These are phyloP conservation scores for Phytopythium vexans DNA, from an alignment of 352 stramenopile species.

Conservation along the genomic window DNA sequence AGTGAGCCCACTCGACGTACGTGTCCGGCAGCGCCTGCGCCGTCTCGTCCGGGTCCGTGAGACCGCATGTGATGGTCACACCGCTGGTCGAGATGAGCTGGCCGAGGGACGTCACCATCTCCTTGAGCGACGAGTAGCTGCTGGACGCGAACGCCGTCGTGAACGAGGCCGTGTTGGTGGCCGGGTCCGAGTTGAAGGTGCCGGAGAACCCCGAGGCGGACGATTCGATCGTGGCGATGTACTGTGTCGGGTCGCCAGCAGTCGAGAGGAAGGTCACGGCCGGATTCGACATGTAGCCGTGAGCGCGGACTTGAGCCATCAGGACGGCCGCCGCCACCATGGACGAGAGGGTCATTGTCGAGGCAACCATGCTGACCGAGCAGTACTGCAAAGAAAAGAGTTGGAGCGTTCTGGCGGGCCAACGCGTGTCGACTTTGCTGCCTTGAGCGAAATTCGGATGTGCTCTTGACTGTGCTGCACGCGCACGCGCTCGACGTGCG, in stretches of 20 bases:
- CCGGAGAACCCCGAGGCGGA: slow-evolving; percentile 18
- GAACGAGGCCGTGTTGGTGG: slow-evolving; percentile 27
- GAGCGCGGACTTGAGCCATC: slow-evolving; percentile 8
- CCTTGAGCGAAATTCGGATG: background rate
- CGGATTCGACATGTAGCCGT: slow-evolving; percentile 24
- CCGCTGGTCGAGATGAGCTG: slow-evolving; percentile 4
- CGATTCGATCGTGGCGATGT: slow-evolving; percentile 26
- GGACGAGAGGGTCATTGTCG: slow-evolving; percentile 9
- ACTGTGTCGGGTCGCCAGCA: slow-evolving; percentile 18
- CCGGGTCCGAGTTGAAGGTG: slow-evolving; percentile 20
- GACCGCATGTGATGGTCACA: slow-evolving; percentile 19
- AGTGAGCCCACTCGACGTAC: slow-evolving; percentile 19
- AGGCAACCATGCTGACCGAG: slow-evolving; percentile 12
- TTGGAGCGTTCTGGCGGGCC: background rate
- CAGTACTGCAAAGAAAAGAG: too few relatives aligned
- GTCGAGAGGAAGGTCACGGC: slow-evolving; percentile 16
- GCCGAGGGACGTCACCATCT: slow-evolving; percentile 10
- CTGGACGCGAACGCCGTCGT: slow-evolving; percentile 38
- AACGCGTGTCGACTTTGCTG: background rate
- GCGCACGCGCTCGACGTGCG: too few relatives aligned
- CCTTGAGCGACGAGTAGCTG: slow-evolving; percentile 31
- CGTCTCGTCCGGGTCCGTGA: slow-evolving; percentile 20
- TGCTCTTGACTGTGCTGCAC: background rate
- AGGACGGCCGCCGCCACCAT: slow-evolving; percentile 13
- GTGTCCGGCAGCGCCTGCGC: slow-evolving; percentile 16